Conservation (phyloP, 352 stramenopile genomes). For the Globisporangium ultimum region DNA sequence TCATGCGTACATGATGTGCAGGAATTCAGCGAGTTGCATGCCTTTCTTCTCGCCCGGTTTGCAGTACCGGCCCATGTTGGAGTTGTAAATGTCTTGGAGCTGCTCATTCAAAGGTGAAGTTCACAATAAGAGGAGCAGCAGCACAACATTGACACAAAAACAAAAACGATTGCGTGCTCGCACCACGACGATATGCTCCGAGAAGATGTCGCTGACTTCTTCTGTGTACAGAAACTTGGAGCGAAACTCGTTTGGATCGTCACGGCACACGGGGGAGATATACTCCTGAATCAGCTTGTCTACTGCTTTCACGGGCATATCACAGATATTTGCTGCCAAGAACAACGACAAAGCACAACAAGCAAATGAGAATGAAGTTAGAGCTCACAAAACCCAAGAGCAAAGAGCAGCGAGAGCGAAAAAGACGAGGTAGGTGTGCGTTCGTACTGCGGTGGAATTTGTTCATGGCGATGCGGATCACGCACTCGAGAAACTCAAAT, state of each 20-base stretch:
- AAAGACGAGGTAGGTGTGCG: not conserved
- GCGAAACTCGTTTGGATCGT: conserved; percentile 74
- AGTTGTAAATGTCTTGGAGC: conserved; percentile 73
- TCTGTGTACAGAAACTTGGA: conserved; percentile 71
- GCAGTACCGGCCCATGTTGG: conserved; percentile 71
- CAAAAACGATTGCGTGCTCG: not conserved
- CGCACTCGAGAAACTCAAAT: conserved; percentile 75
- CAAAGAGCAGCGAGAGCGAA: conserved; percentile 1
- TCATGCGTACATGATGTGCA: conserved; percentile 39
- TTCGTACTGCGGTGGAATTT: conserved; percentile 65
- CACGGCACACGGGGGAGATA: conserved; percentile 34
- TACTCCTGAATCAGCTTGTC: conserved; percentile 68
- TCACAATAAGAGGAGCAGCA: conserved; percentile 1
- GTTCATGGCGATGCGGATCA: conserved; percentile 79
- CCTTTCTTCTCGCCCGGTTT: conserved; percentile 73
- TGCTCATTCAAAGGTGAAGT: conserved; percentile 9
- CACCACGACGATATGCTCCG: conserved; percentile 70
- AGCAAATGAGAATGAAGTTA: not conserved
- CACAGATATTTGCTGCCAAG: conserved; percentile 50
- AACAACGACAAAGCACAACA: not conserved
- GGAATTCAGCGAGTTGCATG: conserved; percentile 72
- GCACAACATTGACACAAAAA: not conserved
- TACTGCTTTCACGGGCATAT: conserved; percentile 62
- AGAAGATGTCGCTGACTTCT: conserved; percentile 70
- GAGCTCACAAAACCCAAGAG: not conserved